Evolutionary conservation across 176 grass and related monocot species (phyloP).

Genomic region (Cocos nucifera): DNA sequence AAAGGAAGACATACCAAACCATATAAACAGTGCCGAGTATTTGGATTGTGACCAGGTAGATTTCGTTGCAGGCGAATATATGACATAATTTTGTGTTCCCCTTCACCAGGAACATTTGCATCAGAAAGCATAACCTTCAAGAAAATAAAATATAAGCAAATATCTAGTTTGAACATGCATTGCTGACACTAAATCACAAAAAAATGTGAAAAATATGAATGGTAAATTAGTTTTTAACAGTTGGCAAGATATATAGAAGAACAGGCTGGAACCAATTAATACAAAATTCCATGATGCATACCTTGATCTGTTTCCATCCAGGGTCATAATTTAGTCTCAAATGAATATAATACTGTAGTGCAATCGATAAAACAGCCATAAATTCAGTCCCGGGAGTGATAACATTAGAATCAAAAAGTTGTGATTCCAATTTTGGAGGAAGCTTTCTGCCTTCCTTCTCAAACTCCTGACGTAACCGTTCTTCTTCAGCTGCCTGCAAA

Average conservation of each 20-base stretch:
- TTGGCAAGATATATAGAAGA: too few relatives aligned
- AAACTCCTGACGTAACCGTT: slow-evolving; percentile 78
- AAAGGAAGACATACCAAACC: slow-evolving; percentile 56
- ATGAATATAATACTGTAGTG: slow-evolving; percentile 97
- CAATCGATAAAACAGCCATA: slow-evolving; percentile 90
- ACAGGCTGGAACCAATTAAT: too few relatives aligned
- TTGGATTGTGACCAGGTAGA: slow-evolving; percentile 68
- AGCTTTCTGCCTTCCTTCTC: slow-evolving; percentile 95
- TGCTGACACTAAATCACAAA: too few relatives aligned
- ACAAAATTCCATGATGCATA: slow-evolving; percentile 17
- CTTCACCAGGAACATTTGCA: slow-evolving; percentile 99
- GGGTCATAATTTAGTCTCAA: slow-evolving; percentile 93
- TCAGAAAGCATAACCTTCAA: slow-evolving; percentile 99
- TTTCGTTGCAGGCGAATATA: slow-evolving; percentile 92
- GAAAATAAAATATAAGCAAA: slow-evolving; percentile 42
- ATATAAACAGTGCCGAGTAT: slow-evolving; percentile 92
- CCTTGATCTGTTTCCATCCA: slow-evolving; percentile 97
- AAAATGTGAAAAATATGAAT: too few relatives aligned
- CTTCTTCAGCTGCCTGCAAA: slow-evolving; percentile 81
- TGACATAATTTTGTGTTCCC: slow-evolving; percentile 99
- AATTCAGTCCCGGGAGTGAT: slow-evolving; percentile 97
- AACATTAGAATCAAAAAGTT: slow-evolving; percentile 92
- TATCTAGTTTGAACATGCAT: neutral
- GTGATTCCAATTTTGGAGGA: slow-evolving; percentile 78
- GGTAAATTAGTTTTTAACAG: too few relatives aligned